Evolutionary conservation across 2,329 filamentous ascomycete species (phyloP).

Genomic region (Xylariaceae sp.): DNA sequence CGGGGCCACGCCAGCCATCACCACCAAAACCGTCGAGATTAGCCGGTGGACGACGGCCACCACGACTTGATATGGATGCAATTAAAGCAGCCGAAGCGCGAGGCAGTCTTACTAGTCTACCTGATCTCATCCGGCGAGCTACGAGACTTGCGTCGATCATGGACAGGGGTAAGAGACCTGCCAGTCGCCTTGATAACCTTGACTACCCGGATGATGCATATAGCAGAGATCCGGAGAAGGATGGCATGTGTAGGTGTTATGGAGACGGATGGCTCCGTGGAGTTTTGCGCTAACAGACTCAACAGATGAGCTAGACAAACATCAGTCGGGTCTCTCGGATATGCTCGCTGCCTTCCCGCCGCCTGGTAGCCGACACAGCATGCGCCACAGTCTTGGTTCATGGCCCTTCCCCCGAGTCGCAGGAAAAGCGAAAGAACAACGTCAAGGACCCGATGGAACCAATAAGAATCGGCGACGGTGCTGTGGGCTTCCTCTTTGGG

Average conservation of each 20-base stretch:
- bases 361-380: slow-evolving; percentile 43
- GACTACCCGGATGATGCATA: slow-evolving; percentile 46
- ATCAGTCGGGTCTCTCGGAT: slow-evolving; percentile 53
- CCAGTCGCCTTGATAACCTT: slow-evolving; percentile 52
- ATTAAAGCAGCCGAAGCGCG: slow-evolving; percentile 76
- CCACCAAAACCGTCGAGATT: slow-evolving; percentile 38
- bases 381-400: slow-evolving; percentile 43
- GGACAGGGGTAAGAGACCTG: slow-evolving; percentile 68
- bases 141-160: slow-evolving; percentile 83
- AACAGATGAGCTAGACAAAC: slow-evolving; percentile 38
- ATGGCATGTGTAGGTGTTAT: slow-evolving; percentile 35
- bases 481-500: slow-evolving; percentile 80
- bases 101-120: slow-evolving; percentile 85
- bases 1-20: slow-evolving; percentile 26
- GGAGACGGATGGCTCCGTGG: background rate
- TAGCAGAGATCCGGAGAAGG: slow-evolving; percentile 36
- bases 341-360: slow-evolving; percentile 63
- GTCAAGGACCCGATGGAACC: background rate
- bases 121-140: slow-evolving; percentile 83
- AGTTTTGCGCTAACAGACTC: slow-evolving; percentile 17
- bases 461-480: slow-evolving; percentile 52
- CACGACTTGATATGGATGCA: slow-evolving; percentile 74
- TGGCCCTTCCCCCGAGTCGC: slow-evolving; percentile 43
- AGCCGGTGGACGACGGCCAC: slow-evolving; percentile 59
- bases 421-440: slow-evolving; percentile 7